Evolutionary conservation across 495 filamentous ascomycete genomes (phyloP), one percentile per base, ranked within the genome.

Genomic region (Eremomyces bilateralis): DNA sequence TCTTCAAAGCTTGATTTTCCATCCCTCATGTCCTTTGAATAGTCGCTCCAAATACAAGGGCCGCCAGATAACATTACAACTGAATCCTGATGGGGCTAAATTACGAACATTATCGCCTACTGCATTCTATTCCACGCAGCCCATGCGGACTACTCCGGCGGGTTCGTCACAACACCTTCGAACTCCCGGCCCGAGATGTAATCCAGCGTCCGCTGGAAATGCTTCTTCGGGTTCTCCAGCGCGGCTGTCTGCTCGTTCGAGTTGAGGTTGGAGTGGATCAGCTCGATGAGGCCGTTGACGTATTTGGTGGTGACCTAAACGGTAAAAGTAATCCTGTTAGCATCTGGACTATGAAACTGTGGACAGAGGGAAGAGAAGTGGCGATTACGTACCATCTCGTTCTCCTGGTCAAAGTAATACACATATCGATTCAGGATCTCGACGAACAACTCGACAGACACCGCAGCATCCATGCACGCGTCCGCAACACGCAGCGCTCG

Each of bases 401-500:
- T 97, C 57, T 91, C 82, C 47, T 95, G 82, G 55, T 97, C 88
- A 57, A 93, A 97, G 56, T 94, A 95, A 53, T 97, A 97, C 34
- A 95, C 88, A 56, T 95, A 97, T 51, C 88, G 70, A 49, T 95
- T 93, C 39, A 97, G 60, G 40, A 97, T 95, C 57, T 97, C 88
- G 32, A 97, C 88, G 48, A 97, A 97, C 27, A 97, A 63, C 57
- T 97, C 88, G 17, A 95, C 82, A 2, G 81, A 92, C 2, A 94
- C 91, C 5, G 82, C 83, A n/a, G 83, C 84, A 54, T 97, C 88
- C 88, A 97, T 97, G 58, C 88, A 97, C 4, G 88, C 88, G 54
- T 97, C 88, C 1, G 88, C 88, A 4, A 97, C 88, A 33, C 88
- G 78, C 15, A 95, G 71, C 15, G 88, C 90, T 36, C 88, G 78